Evolutionary conservation across 768 basidiomycete species (phyloP).

Genomic region (Lentinula lateritia): DNA sequence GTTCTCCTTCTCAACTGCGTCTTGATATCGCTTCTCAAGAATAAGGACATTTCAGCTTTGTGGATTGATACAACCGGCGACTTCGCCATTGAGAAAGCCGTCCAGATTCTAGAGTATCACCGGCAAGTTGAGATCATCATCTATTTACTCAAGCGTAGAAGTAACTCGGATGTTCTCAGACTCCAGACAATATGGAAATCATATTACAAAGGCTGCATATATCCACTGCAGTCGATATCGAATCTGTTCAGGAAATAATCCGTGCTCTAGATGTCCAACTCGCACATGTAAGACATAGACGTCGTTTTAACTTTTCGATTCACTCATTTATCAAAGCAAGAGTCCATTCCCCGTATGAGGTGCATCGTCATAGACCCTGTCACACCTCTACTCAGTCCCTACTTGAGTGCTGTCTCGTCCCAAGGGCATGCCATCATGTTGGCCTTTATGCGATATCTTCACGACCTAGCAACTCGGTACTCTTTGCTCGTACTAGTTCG

Average conservation of each 20-base stretch:
- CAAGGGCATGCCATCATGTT: slow-evolving; percentile 77
- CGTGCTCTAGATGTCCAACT: slow-evolving; percentile 24
- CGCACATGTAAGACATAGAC: not conserved
- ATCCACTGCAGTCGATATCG: slow-evolving; percentile 52
- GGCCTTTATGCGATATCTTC: slow-evolving; percentile 62
- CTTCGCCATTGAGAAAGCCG: slow-evolving; percentile 49
- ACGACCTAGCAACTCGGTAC: slow-evolving; percentile 38
- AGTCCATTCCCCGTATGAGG: slow-evolving; percentile 14
- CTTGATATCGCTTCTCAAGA: slow-evolving; percentile 41
- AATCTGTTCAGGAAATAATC: slow-evolving; percentile 45
- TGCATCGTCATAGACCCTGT: slow-evolving; percentile 63
- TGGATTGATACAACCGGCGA: slow-evolving; percentile 76
- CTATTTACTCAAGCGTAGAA: slow-evolving; percentile 3
- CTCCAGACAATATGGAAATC: slow-evolving; percentile 3
- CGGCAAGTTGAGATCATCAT: slow-evolving; percentile 10
- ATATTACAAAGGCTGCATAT: slow-evolving; percentile 53
- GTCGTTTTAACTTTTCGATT: not conserved
- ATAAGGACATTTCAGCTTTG: slow-evolving; percentile 33
- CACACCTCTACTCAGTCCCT: slow-evolving; percentile 58
- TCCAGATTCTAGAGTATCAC: slow-evolving; percentile 26
- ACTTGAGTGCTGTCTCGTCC: slow-evolving; percentile 59
- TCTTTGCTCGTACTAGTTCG: slow-evolving; percentile 48
- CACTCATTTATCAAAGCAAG: slow-evolving; percentile 7
- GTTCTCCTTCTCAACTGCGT: slow-evolving; percentile 54
- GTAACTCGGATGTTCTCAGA: not conserved